Conservation (phyloP, 495 filamentous ascomycete genomes). For the Staphylotrichum longicolle region DNA sequence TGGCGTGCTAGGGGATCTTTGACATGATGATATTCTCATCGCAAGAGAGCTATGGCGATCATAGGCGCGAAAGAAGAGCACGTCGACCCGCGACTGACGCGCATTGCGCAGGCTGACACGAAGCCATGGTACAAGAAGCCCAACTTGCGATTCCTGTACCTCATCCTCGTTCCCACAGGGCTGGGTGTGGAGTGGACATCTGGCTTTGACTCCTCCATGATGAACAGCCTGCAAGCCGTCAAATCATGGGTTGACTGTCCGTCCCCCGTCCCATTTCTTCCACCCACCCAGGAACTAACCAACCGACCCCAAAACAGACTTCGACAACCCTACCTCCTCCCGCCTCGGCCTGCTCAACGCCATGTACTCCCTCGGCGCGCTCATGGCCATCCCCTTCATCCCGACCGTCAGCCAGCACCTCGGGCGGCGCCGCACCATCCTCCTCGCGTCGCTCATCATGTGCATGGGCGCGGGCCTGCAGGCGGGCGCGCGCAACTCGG, state of each 20-base stretch:
- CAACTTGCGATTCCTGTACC: constrained; percentile 60
- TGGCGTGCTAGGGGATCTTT: not conserved
- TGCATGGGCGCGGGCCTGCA: constrained; percentile 30
- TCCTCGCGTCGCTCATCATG: constrained; percentile 51
- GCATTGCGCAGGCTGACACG: constrained; percentile 50
- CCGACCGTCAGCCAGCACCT: constrained; percentile 49
- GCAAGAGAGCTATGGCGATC: constrained; percentile 24
- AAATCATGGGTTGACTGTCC: constrained; percentile 55
- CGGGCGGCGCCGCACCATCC: constrained; percentile 55
- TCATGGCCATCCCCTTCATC: constrained; percentile 55
- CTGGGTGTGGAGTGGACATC: constrained; percentile 68
- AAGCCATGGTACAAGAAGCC: constrained; percentile 61
- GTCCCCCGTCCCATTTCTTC: constrained; percentile 23
- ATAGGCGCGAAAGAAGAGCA: constrained; percentile 30
- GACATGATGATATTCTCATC: not conserved
- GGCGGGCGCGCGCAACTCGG: constrained; percentile 31
- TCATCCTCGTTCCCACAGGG: constrained; percentile 61
- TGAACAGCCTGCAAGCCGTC: constrained; percentile 62
- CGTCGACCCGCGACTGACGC: constrained; percentile 41
- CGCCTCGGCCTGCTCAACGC: constrained; percentile 42
- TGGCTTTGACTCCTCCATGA: constrained; percentile 63
- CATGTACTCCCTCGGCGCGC: constrained; percentile 43
- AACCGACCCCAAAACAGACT: constrained; percentile 26
- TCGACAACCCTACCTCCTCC: constrained; percentile 37
- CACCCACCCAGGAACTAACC: not conserved